Base-by-base conservation (phyloP, 2,329 filamentous ascomycete genomes). In the Fusarium protoensiforme region DNA sequence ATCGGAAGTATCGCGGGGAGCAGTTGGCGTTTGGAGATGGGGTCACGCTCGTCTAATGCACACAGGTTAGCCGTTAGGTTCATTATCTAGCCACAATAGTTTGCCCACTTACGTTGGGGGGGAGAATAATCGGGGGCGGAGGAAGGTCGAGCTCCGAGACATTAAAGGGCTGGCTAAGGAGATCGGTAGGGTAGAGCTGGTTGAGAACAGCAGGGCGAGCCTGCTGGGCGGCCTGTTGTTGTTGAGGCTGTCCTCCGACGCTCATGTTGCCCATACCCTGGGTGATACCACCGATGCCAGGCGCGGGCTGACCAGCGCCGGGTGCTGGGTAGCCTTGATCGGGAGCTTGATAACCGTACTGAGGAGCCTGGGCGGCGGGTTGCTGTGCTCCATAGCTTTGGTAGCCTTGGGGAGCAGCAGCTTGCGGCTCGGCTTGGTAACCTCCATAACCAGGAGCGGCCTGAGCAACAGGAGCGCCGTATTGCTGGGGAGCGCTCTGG, bases 91-190 rank as follows among this genome's bases (percentile, higher is more conserved):
- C 5, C 35, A 18, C 6, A 27, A 27, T 36, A 51, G 16, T 51
- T 46, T 10, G 51, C 48, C 54, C 64, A 89, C 94, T 86, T 87
- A 98, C 96, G 85, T 98, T 98, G 60, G 94, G 91, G 56, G 96
- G 96, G 46, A 99, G 87, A 77, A 97, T 91, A 78, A 98, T 97
- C 18, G 94, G 92, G 67, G 96, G 96, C 36, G 96, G 96, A 53
- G 95, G 94, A 69, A 95, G 89, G 78, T 98, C 96, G 73, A 99
- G 86, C 85, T 98, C 96, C 58, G 93, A 91, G 76, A 97, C 95
- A 81, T 97, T 96, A 85, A 99, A 97, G 29, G 96, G 95, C 84
- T 97, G 94, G 77, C 93, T 94, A 78, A 98, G 89, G 69, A 99
- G 89, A 81, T 99, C 96, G 48, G 95, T 96, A 20, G 95, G 94